Evolutionary conservation across 768 basidiomycete genomes (phyloP).

Genomic region (Mycena floridula): DNA sequence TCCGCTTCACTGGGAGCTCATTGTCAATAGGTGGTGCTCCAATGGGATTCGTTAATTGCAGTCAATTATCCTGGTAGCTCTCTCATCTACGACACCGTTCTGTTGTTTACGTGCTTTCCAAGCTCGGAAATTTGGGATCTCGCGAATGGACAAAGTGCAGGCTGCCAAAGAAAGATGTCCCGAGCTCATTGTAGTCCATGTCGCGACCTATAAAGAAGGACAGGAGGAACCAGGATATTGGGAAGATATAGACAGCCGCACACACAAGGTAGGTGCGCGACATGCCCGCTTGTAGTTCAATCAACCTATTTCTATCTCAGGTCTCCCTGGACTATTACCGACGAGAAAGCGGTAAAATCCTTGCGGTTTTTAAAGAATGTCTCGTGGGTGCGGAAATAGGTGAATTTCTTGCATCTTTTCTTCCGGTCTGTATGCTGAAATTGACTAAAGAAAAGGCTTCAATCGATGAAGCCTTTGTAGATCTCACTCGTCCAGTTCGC

Average conservation of each 20-base stretch:
- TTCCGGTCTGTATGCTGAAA: background rate
- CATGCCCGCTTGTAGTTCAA: slow-evolving; percentile 1
- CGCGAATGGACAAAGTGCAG: slow-evolving; percentile 78
- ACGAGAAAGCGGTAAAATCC: slow-evolving; percentile 83
- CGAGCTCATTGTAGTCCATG: slow-evolving; percentile 78
- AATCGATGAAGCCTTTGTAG: slow-evolving; percentile 95
- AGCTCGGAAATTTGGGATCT: slow-evolving; percentile 88
- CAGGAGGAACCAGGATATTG: slow-evolving; percentile 86
- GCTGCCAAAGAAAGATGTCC: slow-evolving; percentile 88
- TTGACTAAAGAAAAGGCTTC: slow-evolving; percentile 82
- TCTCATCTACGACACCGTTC: too few species aligned
- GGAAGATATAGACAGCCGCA: slow-evolving; percentile 81
- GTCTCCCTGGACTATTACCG: slow-evolving; percentile 93
- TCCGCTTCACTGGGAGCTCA: background rate
- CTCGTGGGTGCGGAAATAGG: slow-evolving; percentile 80
- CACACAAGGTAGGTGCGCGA: slow-evolving; percentile 70
- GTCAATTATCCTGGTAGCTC: slow-evolving; percentile 97
- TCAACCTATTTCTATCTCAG: slow-evolving; percentile 27
- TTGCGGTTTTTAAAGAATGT: slow-evolving; percentile 73
- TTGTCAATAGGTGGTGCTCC: slow-evolving; percentile 58
- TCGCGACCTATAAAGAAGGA: slow-evolving; percentile 90
- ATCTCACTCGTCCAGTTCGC: slow-evolving; percentile 80
- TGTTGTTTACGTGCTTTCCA: too few species aligned
- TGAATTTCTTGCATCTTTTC: slow-evolving; percentile 22
- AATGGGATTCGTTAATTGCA: slow-evolving; percentile 88